These are phyloP conservation scores for Sarocladium strictum DNA, from an alignment of 2,329 filamentous ascomycete genomes.

Conservation along the genomic window DNA sequence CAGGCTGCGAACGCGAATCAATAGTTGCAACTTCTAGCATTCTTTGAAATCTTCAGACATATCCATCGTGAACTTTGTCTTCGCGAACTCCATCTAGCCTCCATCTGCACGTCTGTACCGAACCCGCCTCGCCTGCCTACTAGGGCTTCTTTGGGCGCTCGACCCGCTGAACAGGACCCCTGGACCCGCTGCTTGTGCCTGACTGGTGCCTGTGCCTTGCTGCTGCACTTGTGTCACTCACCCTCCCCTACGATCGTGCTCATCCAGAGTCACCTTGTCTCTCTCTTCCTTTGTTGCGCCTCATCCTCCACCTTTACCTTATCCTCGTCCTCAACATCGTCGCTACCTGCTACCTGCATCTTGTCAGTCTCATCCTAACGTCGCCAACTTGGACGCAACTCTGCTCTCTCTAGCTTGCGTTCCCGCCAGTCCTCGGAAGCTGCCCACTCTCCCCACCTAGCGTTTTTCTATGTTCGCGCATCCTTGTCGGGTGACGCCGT, in stretches of 20 bases:
- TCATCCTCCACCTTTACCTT: background rate
- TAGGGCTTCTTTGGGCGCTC: background rate
- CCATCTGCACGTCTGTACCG: background rate
- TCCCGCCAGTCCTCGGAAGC: background rate
- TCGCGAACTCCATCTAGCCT: background rate
- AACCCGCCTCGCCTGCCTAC: background rate
- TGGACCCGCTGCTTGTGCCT: background rate
- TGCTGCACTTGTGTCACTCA: background rate
- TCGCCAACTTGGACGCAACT: background rate
- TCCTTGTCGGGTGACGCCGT: conserved; percentile 9
- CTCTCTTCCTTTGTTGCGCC: background rate
- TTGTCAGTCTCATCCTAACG: background rate
- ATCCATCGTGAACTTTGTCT: background rate
- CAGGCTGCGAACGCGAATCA: too few species aligned
- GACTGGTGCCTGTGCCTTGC: conserved; percentile 3
- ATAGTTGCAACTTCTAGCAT: too few species aligned
- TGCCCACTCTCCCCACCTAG: conserved; percentile 2
- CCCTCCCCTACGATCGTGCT: background rate
- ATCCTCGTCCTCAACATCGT: too few species aligned
- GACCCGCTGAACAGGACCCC: background rate
- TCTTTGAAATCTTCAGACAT: too few species aligned
- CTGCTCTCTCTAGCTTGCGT: background rate
- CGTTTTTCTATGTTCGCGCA: background rate
- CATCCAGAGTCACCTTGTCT: background rate
- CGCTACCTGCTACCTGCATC: background rate